Evolutionary conservation across 768 basidiomycete species (phyloP).

Genomic region (Sporobolomyces phaffii): DNA sequence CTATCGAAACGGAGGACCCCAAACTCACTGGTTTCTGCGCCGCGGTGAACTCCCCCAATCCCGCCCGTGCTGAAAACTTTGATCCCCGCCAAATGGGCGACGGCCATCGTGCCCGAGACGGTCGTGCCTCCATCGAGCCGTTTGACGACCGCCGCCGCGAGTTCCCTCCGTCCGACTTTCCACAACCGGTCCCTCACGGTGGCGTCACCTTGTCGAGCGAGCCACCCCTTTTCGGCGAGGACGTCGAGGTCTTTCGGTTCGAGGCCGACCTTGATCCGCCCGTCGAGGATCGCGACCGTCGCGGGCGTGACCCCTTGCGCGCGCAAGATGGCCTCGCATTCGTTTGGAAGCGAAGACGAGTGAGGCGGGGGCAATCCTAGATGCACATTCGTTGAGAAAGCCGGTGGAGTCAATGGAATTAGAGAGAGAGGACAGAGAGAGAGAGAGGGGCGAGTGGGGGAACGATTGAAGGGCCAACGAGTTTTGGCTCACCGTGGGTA

Average conservation of each 20-base stretch:
- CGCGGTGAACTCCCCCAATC: slow-evolving; percentile 77
- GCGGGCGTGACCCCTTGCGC: slow-evolving; percentile 75
- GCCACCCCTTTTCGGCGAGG: slow-evolving; percentile 55
- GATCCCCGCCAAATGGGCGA: slow-evolving; percentile 67
- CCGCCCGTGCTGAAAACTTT: slow-evolving; percentile 92
- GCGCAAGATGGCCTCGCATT: slow-evolving; percentile 46
- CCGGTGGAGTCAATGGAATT: neutral
- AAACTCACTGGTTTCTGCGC: slow-evolving; percentile 60
- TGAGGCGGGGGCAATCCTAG: slow-evolving; percentile 37
- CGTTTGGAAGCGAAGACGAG: slow-evolving; percentile 23
- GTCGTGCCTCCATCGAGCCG: slow-evolving; percentile 63
- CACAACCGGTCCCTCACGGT: slow-evolving; percentile 48
- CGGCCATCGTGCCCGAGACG: slow-evolving; percentile 50
- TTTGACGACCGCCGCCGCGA: slow-evolving; percentile 65
- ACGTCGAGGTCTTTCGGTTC: slow-evolving; percentile 59
- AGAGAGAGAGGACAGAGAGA: neutral
- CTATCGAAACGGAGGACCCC: too few species aligned
- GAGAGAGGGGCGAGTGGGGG: neutral
- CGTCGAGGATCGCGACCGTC: slow-evolving; percentile 76
- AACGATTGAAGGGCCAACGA: too few species aligned
- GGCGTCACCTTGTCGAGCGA: slow-evolving; percentile 21
- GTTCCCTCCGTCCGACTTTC: slow-evolving; percentile 67
- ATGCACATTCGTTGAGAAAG: too few species aligned
- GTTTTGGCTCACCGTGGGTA: slow-evolving; percentile 58
- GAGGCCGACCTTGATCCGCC: slow-evolving; percentile 81